Base-by-base conservation (phyloP, 148 eudicot species). In the Fagopyrum esculentum region DNA sequence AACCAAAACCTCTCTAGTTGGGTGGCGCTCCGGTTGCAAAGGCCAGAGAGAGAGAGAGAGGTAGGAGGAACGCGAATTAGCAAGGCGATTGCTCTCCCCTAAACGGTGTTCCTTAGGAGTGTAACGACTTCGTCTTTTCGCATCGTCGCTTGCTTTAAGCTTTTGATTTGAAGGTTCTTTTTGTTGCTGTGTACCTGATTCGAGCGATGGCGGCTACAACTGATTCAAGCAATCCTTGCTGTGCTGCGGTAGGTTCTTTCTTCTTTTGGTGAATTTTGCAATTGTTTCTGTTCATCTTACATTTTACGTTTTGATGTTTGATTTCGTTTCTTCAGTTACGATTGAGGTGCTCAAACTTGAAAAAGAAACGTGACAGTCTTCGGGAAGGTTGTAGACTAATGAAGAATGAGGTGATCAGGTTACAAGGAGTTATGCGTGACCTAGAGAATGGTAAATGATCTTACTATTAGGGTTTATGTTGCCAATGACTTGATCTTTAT, bases 361-460 rank as follows among this genome's bases (percentile, higher is more conserved):
- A 78, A 55, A 76, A 73, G 49, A 72, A 78, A 43, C 77, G 88
- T 51, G 60, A 17, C 16, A 79, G 73, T 74, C 86, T 90, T 48
- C 79, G 87, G 3, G n/a, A 82, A 73, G 88, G 81, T 9, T 46
- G 83, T 6, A n/a, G 52, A 17, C 76, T 88, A n/a, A 79, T 81
- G 13, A 75, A 82, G 76, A 50, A 10, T 19, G 77, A 84, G 43
- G 50, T 81, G 78, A 74, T 73, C 29, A 74, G 77, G 30, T 64
- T 85, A 46, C 77, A 84, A 77, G 75, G 22, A n/a, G 88, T 86
- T 43, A 82, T 85, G 59, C 72, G 3, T 13, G 57, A 56, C 19
- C 84, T 88, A 49, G 80, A 83, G 72, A 81, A 82, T 83, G 90
- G 92, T 86, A 82, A 71, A 54, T 13, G 35, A 66, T 40, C 74